Evolutionary conservation across 2,329 filamentous ascomycete species (phyloP).

Genomic region (Alternaria gansuensis): DNA sequence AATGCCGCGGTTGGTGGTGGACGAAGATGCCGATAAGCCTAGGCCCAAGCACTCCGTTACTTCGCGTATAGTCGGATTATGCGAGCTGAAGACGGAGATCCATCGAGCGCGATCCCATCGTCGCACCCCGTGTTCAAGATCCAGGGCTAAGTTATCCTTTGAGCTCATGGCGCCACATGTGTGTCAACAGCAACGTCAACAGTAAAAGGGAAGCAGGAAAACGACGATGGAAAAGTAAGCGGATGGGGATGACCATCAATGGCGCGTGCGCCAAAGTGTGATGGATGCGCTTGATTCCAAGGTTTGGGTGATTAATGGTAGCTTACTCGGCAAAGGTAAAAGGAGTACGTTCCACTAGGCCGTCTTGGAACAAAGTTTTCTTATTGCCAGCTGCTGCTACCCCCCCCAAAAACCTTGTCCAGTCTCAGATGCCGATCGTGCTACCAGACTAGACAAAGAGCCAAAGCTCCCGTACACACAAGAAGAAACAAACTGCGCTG

Average conservation of each 20-base stretch:
- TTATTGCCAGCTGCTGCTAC: constrained; percentile 33
- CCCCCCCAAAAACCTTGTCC: constrained; percentile 32
- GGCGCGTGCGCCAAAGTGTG: constrained; percentile 33
- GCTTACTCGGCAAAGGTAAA: constrained; percentile 39
- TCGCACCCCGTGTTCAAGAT: constrained; percentile 44
- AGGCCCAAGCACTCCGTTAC: constrained; percentile 50
- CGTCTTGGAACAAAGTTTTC: constrained; percentile 39
- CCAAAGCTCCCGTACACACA: constrained; percentile 12
- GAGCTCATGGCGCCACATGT: constrained; percentile 45
- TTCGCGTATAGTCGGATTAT: constrained; percentile 52
- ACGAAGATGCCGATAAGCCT: constrained; percentile 47
- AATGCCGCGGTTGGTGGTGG: constrained; percentile 50
- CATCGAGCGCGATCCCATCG: constrained; percentile 50
- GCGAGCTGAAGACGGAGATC: constrained; percentile 51
- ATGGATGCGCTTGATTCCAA: constrained; percentile 23
- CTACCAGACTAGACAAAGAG: constrained; percentile 27
- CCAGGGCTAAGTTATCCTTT: constrained; percentile 43
- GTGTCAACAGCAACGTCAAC: constrained; percentile 13
- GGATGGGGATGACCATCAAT: constrained; percentile 32
- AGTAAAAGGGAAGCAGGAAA: constrained; percentile 19
- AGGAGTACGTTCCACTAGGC: constrained; percentile 41
- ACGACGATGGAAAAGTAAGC: constrained; percentile 21
- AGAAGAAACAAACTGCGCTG: constrained; percentile 8
- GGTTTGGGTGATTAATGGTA: constrained; percentile 29
- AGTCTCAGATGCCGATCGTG: constrained; percentile 39